Percentiles rank a stretch among this genome's conserved stretches.
phyloP scores from a whole-genome alignment of 1,284 basidiomycete species.

The Moesziomyces globuligerus region DNA sequence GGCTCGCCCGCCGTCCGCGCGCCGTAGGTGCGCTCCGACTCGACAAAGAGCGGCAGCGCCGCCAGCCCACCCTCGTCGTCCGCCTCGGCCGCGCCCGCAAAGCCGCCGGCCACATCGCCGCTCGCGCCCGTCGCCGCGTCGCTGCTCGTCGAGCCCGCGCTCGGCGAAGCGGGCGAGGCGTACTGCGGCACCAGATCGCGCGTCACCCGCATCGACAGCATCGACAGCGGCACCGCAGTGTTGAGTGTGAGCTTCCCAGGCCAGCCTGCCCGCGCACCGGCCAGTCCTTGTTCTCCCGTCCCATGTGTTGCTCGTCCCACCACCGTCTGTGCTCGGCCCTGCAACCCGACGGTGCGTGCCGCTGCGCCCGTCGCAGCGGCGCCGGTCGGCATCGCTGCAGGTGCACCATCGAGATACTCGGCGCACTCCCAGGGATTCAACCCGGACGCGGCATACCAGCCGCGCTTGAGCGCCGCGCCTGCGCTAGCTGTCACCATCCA shows the following conservation, averaged over 20 bases:
- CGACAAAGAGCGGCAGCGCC: conserved; percentile 22
- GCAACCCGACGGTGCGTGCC: background rate
- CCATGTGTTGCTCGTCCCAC: too few relatives aligned
- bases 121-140: conserved; percentile 5
- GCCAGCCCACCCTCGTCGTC: background rate
- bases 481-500: conserved; percentile 28
- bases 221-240: conserved; percentile 26
- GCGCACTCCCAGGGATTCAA: conserved; percentile 46
- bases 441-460: conserved; percentile 33
- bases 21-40: conserved; percentile 49
- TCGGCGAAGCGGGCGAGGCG: conserved; percentile 22
- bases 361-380: conserved; percentile 1
- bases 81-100: background rate
- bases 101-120: background rate
- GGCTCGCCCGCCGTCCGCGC: conserved; percentile 42
- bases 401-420: conserved; percentile 35
- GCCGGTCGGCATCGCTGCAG: too few relatives aligned
- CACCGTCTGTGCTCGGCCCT: too few relatives aligned
- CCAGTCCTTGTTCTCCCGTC: conserved; percentile 5
- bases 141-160: conserved; percentile 7
- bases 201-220: conserved; percentile 30
- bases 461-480: conserved; percentile 20
- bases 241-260: conserved; percentile 26
- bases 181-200: conserved; percentile 41
- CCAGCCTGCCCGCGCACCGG: conserved; percentile 37